Conservation (phyloP, 2,329 filamentous ascomycete species). For the Alternaria gansuensis region DNA sequence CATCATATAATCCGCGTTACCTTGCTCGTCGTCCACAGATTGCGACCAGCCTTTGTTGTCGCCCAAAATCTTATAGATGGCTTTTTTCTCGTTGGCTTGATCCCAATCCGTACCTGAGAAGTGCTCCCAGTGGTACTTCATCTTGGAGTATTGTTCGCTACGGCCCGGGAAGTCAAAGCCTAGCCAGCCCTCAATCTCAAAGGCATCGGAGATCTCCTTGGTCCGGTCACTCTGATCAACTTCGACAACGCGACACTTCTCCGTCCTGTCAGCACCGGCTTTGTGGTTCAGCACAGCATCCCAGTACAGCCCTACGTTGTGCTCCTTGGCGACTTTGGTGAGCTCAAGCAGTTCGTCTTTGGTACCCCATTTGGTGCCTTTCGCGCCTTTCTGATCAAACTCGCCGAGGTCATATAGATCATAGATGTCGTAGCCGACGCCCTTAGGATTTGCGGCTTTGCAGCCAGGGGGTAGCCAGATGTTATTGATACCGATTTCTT, state of each 20-base stretch:
- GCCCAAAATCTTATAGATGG: conserved; percentile 71
- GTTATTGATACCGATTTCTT: conserved; percentile 64
- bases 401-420: conserved; percentile 76
- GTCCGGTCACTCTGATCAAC: conserved; percentile 69
- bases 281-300: conserved; percentile 79
- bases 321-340: conserved; percentile 59
- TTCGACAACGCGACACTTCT: conserved; percentile 69
- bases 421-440: conserved; percentile 71
- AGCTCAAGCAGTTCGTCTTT: conserved; percentile 68
- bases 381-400: conserved; percentile 73
- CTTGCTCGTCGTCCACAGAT: conserved; percentile 69
- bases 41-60: conserved; percentile 71
- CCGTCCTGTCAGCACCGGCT: conserved; percentile 71
- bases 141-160: conserved; percentile 65
- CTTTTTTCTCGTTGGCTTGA: conserved; percentile 63
- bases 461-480: conserved; percentile 75
- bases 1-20: conserved; percentile 76
- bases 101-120: conserved; percentile 76
- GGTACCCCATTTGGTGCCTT: conserved; percentile 73
- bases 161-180: conserved; percentile 72
- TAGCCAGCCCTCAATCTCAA: conserved; percentile 73
- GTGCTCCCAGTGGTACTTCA: conserved; percentile 73
- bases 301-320: conserved; percentile 69
- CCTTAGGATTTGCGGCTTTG: conserved; percentile 68
- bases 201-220: conserved; percentile 62